phyloP scores from a whole-genome alignment of 1,284 basidiomycete genomes.

The Heterobasidion annosum region DNA sequence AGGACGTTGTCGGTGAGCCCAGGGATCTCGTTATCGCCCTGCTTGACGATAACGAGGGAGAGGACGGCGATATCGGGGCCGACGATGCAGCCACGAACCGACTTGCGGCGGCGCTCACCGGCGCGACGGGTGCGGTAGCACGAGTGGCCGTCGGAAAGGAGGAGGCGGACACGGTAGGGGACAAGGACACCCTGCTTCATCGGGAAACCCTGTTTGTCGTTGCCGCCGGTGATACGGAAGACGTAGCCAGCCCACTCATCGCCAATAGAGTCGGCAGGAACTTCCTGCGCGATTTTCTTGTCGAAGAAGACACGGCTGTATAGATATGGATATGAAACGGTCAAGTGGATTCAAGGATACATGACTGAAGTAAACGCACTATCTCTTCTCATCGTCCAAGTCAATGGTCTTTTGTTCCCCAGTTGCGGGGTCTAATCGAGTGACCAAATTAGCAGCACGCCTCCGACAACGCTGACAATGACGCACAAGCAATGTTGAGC shows the following conservation, averaged over 20 bases:
- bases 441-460: conserved; percentile 3
- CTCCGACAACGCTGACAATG: neutral
- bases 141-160: conserved; percentile 93
- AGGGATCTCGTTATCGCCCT: conserved; percentile 88
- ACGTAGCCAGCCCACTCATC: conserved; percentile 98
- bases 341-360: neutral
- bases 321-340: neutral
- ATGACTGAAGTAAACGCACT: conserved; percentile 37
- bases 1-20: conserved; percentile 91
- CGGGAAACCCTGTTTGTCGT: conserved; percentile 96
- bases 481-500: conserved; percentile 93
- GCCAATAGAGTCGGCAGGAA: conserved; percentile 84
- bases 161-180: conserved; percentile 89
- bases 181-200: conserved; percentile 99
- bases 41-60: conserved; percentile 93
- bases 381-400: conserved; percentile 88
- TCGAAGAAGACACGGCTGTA: conserved; percentile 89
- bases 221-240: conserved; percentile 94
- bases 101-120: conserved; percentile 98
- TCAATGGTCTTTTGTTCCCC: conserved; percentile 97
- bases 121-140: conserved; percentile 92
- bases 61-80: conserved; percentile 95
- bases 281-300: conserved; percentile 95
- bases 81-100: conserved; percentile 96
- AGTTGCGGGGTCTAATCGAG: conserved; percentile 74